Percentiles rank a stretch among this genome's conserved stretches.
Conservation (phyloP, 371 early-diverging fungal species). For the Rhizomucor miehei region DNA sequence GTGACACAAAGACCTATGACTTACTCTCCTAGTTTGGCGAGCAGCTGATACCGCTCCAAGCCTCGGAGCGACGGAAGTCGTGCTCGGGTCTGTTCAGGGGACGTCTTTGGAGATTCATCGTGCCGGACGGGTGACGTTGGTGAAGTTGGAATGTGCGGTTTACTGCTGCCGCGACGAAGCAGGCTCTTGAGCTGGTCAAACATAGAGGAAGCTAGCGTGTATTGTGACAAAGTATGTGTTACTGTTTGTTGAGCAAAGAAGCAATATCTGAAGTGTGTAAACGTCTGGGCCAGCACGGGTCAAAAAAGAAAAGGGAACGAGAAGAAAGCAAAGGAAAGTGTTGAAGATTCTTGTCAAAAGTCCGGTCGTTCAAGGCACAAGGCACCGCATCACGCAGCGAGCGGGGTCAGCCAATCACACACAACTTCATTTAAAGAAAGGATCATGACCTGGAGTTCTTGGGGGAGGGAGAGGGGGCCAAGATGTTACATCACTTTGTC, state of each 20-base stretch:
- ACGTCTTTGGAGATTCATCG: neutral
- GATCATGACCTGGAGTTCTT: too few species aligned
- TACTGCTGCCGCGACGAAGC: constrained; percentile 13
- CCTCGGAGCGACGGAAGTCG: constrained; percentile 10
- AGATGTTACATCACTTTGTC: too few species aligned
- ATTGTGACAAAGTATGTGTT: too few species aligned
- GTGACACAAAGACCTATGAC: neutral
- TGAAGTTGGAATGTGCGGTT: too few species aligned
- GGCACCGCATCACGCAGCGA: neutral
- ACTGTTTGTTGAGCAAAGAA: neutral
- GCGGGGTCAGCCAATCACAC: too few species aligned
- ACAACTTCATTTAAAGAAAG: too few species aligned
- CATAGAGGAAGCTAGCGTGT: constrained; percentile 1
- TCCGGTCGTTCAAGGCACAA: too few species aligned
- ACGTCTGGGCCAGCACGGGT: too few species aligned
- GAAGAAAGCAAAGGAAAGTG: neutral
- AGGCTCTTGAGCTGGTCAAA: constrained; percentile 15
- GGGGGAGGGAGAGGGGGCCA: too few species aligned
- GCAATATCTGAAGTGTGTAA: too few species aligned
- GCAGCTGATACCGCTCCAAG: constrained; percentile 39
- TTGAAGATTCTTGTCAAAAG: too few species aligned
- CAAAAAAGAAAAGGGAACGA: constrained; percentile 5
- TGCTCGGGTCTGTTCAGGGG: neutral
- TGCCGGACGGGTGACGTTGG: neutral
- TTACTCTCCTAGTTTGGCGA: constrained; percentile 63